Conservation (phyloP, 306 rosid genomes). For the Fragaria vesca region DNA sequence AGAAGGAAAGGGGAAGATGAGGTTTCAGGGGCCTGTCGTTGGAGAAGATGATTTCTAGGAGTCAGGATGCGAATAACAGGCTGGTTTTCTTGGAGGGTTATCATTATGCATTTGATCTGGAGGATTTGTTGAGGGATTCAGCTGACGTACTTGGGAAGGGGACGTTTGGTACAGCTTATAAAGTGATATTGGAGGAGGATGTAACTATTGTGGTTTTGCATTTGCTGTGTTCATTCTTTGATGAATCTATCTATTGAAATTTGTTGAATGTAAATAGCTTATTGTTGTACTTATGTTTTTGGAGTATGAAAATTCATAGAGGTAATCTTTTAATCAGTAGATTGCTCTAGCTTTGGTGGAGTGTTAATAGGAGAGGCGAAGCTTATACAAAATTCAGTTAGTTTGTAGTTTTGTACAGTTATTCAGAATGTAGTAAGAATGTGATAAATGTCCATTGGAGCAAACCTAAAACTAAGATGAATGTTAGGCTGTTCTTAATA, state of each 20-base stretch:
- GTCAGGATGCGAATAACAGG: conserved; percentile 66
- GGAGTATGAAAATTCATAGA: too few relatives aligned
- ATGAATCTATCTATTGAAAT: not conserved
- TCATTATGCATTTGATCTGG: conserved; percentile 78
- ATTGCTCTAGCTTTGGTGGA: too few relatives aligned
- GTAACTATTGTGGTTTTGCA: conserved; percentile 57
- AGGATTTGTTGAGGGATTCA: conserved; percentile 88
- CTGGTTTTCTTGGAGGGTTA: conserved; percentile 82
- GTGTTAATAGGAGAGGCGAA: too few relatives aligned
- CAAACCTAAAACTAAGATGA: too few relatives aligned
- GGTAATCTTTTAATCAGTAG: too few relatives aligned
- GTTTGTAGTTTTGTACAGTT: too few relatives aligned
- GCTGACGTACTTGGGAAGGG: conserved; percentile 95
- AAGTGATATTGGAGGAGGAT: conserved; percentile 67
- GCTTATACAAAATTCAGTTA: too few relatives aligned
- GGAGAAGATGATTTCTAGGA: conserved; percentile 64
- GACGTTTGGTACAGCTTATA: conserved; percentile 82
- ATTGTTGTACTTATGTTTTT: not conserved
- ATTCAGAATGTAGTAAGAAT: too few relatives aligned
- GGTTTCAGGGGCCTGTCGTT: conserved; percentile 67
- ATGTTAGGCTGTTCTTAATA: too few relatives aligned
- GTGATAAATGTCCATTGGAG: too few relatives aligned
- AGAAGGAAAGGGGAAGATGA: conserved; percentile 42
- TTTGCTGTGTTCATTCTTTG: conserved; percentile 12
- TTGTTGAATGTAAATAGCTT: not conserved